phyloP scores from a whole-genome alignment of 2,329 filamentous ascomycete species.

The Bipolaris cookei region DNA sequence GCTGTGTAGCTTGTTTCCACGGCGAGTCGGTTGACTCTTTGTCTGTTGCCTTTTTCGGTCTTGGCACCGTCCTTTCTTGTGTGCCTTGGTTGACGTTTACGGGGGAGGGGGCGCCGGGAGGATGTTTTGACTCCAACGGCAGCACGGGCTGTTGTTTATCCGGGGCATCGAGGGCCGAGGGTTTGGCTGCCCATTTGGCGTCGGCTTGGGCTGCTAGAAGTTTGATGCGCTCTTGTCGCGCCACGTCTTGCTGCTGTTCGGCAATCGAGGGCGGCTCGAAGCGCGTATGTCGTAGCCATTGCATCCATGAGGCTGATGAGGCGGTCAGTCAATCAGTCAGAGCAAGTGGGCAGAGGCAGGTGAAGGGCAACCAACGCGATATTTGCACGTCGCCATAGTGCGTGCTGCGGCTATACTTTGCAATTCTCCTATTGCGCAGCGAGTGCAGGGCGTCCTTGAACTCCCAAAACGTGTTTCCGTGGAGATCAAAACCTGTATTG shows the following conservation, averaged over 20 bases:
- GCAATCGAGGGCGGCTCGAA: conserved; percentile 61
- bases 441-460: conserved; percentile 65
- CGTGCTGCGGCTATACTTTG: conserved; percentile 59
- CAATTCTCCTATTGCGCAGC: conserved; percentile 63
- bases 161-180: conserved; percentile 64
- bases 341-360: neutral
- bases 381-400: conserved; percentile 67
- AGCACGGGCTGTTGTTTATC: conserved; percentile 57
- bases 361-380: conserved; percentile 52
- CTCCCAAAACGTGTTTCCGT: conserved; percentile 71
- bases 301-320: conserved; percentile 66
- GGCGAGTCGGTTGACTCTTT: conserved; percentile 48
- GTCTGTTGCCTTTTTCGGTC: conserved; percentile 30
- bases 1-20: conserved; percentile 49
- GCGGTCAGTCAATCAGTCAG: too few relatives aligned
- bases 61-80: conserved; percentile 28
- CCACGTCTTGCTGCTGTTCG: conserved; percentile 65
- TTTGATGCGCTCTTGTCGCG: conserved; percentile 65
- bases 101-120: conserved; percentile 47
- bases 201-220: conserved; percentile 65
- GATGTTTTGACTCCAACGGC: conserved; percentile 53
- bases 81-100: conserved; percentile 45
- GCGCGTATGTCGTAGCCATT: conserved; percentile 70
- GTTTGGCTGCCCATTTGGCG: conserved; percentile 65
- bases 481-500: conserved; percentile 62